Evolutionary conservation across 345 rosid species (phyloP).

Genomic region (Gossypium stocksii): DNA sequence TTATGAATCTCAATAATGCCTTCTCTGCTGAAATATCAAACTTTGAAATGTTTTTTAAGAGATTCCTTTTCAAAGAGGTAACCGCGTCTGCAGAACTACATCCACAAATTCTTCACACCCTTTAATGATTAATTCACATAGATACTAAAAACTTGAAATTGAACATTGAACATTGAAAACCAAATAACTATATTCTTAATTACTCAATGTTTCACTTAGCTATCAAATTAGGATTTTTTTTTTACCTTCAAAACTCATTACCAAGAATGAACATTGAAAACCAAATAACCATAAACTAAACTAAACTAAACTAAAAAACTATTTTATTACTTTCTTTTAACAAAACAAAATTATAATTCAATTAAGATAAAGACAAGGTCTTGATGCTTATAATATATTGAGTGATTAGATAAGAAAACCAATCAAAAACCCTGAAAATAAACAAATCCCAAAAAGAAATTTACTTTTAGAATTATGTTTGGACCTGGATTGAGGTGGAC

Average conservation of each 20-base stretch:
- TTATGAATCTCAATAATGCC: too few relatives aligned
- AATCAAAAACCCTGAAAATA: not conserved
- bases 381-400: not conserved
- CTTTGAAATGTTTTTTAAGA: too few relatives aligned
- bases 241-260: not conserved
- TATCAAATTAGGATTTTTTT: not conserved
- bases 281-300: not conserved
- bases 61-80: too few relatives aligned
- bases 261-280: not conserved
- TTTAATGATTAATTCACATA: too few relatives aligned
- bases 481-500: constrained; percentile 60
- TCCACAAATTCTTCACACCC: too few relatives aligned
- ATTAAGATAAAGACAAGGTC: not conserved
- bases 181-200: not conserved
- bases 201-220: not conserved
- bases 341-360: not conserved
- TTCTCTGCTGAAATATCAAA: too few relatives aligned
- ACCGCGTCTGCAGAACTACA: too few relatives aligned
- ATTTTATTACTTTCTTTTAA: not conserved
- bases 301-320: not conserved
- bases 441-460: not conserved
- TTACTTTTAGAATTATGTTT: constrained; percentile 67
- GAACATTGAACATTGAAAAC: too few relatives aligned
- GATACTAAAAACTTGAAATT: too few relatives aligned
- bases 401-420: not conserved